Base-by-base conservation (phyloP, 306 rosid species). In the Prunus mira region DNA sequence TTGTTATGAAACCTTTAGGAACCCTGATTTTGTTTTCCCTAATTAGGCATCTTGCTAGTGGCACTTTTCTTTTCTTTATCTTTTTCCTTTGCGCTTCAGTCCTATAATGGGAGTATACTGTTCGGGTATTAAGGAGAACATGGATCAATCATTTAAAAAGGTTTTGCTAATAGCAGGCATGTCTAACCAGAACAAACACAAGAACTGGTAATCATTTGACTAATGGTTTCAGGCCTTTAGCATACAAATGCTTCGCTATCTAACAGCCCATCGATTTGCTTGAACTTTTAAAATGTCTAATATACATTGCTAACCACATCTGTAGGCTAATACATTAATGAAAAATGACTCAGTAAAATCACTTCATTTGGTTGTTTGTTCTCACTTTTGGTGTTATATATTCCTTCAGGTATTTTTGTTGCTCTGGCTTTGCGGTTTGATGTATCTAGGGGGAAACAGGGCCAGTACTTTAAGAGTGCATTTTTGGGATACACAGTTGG, bases 351-450 rank as follows among this genome's bases (percentile, higher is more conserved):
- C 4, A 12, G 15, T 25, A 61, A 56, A 24, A 28, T 32, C n/a
- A 11, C 22, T 22, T 47, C 65, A 19, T 67, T 74, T 65, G 6
- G 55, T 57, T 10, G 19, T 49, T 55, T 34, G 25, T 34, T 51
- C 62, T 76, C n/a, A 75, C 45, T 2, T 57, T 25, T 3, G 12
- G 56, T 65, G 51, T 13, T 65, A 6, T 62, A 11, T 43, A 51
- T 70, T 65, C 46, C 67, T 85, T 57, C 80, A 96, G 99, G 99
- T 75, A 93, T 96, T 81, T 96, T 96, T 79, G 99, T 96, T 17
- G 99, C 99, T 1, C 75, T 96, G 86, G 99, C 99, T 76, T 84
- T 96, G 87, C 91, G 99, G 70, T 96, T 93, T 82, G 99, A 96
- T 79, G 98, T 90, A 65, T 91, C 96, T 68, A 87, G 99, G 83